A percentile compares a stretch with the other conserved stretches of the same genome.
These are phyloP conservation scores for Anthracocystis walkeri DNA, from an alignment of 1,284 basidiomycete genomes.

Conservation along the genomic window DNA sequence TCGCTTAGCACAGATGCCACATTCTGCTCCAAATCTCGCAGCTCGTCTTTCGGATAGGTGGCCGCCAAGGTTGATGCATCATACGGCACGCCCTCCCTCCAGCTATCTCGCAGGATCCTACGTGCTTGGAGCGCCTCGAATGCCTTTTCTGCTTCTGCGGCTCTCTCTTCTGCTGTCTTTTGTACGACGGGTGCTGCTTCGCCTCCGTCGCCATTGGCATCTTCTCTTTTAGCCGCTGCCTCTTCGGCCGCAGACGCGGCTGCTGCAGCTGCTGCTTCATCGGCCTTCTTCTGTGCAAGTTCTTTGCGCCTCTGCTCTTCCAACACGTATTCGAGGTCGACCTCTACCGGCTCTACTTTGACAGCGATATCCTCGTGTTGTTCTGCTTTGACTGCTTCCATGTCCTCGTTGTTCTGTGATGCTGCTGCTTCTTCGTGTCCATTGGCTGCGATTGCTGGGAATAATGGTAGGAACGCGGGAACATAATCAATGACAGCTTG, in stretches of 20 bases:
- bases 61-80: constrained; percentile 40
- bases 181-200: constrained; percentile 19
- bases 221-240: constrained; percentile 22
- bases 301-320: constrained; percentile 38
- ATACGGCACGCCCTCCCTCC: constrained; percentile 36
- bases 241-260: constrained; percentile 29
- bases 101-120: constrained; percentile 44
- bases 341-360: constrained; percentile 25
- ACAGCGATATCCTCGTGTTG: not conserved
- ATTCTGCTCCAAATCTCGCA: constrained; percentile 35
- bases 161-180: constrained; percentile 49
- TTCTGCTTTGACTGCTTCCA: not conserved
- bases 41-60: constrained; percentile 33
- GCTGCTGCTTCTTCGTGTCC: not conserved
- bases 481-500: constrained; percentile 41
- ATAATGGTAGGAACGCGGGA: constrained; percentile 36
- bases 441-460: constrained; percentile 9
- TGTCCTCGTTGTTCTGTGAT: not conserved
- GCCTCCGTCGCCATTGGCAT: constrained; percentile 12
- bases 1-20: constrained; percentile 28
- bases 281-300: constrained; percentile 43
- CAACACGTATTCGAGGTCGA: constrained; percentile 41
- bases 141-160: constrained; percentile 50
- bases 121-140: constrained; percentile 51
- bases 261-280: constrained; percentile 32